phyloP scores from a whole-genome alignment of 805 yeast species.

The Kuraishia borneana region DNA sequence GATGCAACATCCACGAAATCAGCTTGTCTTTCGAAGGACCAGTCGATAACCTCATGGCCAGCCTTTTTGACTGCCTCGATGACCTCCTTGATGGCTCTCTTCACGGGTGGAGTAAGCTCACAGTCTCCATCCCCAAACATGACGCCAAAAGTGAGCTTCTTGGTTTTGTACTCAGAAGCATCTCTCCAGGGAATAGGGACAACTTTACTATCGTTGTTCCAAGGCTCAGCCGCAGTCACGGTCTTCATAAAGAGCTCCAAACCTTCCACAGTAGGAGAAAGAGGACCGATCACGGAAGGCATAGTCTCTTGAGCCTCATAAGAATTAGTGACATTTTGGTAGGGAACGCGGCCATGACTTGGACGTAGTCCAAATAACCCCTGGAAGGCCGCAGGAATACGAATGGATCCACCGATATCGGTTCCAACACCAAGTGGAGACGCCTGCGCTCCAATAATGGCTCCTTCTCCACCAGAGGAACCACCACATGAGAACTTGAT shows the following conservation, averaged over 20 bases:
- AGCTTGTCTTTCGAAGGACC: constrained; percentile 18
- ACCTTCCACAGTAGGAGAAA: constrained; percentile 18
- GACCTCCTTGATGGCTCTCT: constrained; percentile 26
- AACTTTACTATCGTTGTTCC: constrained; percentile 37
- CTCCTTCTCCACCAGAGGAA: constrained; percentile 35
- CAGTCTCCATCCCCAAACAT: constrained; percentile 28
- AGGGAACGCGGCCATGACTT: constrained; percentile 23
- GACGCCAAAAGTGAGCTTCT: constrained; percentile 31
- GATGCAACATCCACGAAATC: constrained; percentile 8
- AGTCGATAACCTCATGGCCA: constrained; percentile 43
- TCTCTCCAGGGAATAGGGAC: constrained; percentile 41
- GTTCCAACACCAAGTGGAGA: constrained; percentile 26
- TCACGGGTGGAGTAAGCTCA: constrained; percentile 41
- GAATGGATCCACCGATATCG: constrained; percentile 27
- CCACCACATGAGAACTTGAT: constrained; percentile 28
- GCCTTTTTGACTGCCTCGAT: constrained; percentile 18
- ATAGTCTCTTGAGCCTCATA: constrained; percentile 20
- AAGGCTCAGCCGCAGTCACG: constrained; percentile 28
- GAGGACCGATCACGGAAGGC: constrained; percentile 24
- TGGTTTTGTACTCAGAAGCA: constrained; percentile 10
- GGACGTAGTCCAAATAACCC: constrained; percentile 23
- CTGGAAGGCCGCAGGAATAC: constrained; percentile 20
- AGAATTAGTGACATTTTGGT: constrained; percentile 17
- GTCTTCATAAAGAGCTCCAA: constrained; percentile 24
- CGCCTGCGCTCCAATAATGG: constrained; percentile 18